These are phyloP conservation scores for Codiaeum variegatum DNA, from an alignment of 441 rosid species.

Conservation along the genomic window DNA sequence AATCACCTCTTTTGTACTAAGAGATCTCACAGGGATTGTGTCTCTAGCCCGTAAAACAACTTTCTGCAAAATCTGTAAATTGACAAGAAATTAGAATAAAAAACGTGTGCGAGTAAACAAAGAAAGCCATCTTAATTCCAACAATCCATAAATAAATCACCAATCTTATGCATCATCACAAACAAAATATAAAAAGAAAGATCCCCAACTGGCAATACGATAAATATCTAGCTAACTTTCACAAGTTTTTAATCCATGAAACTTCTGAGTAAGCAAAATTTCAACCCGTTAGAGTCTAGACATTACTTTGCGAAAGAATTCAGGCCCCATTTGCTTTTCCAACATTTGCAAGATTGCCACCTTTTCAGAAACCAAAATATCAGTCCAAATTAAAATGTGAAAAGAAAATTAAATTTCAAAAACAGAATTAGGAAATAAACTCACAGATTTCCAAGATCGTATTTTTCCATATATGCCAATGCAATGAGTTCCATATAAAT, in stretches of 20 bases:
- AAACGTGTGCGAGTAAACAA: neutral
- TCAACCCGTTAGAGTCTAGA: constrained; percentile 23
- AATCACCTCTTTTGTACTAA: constrained; percentile 93
- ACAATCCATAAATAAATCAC: constrained; percentile 6
- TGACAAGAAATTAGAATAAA: constrained; percentile 10
- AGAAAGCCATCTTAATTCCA: neutral
- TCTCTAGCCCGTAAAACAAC: constrained; percentile 75
- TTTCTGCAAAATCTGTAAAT: constrained; percentile 81
- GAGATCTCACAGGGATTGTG: constrained; percentile 62
- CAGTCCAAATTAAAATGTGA: constrained; percentile 16
- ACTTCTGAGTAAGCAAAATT: neutral
- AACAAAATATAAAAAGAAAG: neutral
- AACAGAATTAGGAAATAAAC: constrained; percentile 29
- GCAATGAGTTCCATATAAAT: constrained; percentile 77
- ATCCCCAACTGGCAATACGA: neutral
- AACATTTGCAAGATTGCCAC: constrained; percentile 95
- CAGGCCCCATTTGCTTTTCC: constrained; percentile 99
- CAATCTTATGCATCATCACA: neutral
- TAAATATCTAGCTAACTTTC: neutral
- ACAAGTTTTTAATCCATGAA: constrained; percentile 1
- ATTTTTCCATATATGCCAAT: constrained; percentile 88
- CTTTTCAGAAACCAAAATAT: constrained; percentile 34
- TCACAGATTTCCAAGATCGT: constrained; percentile 96
- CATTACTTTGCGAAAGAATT: constrained; percentile 85
- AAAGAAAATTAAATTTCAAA: neutral